Evolutionary conservation across 495 filamentous ascomycete species (phyloP).

Genomic region (Margaritispora aquatica): DNA sequence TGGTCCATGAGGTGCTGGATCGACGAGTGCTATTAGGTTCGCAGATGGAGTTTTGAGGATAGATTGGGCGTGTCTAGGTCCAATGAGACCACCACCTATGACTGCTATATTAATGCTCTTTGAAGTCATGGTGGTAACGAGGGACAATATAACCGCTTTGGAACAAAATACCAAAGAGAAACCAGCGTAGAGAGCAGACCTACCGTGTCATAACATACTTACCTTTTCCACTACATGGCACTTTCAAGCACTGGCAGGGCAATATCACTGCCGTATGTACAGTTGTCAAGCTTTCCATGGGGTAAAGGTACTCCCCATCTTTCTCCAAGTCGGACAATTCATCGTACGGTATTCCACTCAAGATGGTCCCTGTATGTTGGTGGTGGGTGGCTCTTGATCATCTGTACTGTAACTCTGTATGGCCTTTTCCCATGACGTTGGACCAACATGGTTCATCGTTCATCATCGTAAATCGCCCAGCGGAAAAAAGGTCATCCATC

Average conservation of each 20-base stretch:
- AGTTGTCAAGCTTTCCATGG: not conserved
- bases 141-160: too few species aligned
- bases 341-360: not conserved
- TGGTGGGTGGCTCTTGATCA: too few species aligned
- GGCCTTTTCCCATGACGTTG: not conserved
- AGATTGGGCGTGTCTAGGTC: slow-evolving; percentile 48
- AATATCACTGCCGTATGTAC: too few species aligned
- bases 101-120: slow-evolving; percentile 37
- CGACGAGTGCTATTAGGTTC: slow-evolving; percentile 44
- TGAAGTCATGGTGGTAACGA: not conserved
- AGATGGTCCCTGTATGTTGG: not conserved
- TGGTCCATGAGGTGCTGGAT: slow-evolving; percentile 25
- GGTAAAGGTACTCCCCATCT: not conserved
- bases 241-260: too few species aligned
- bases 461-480: not conserved
- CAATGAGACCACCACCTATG: slow-evolving; percentile 47
- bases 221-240: too few species aligned
- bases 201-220: not conserved
- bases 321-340: not conserved
- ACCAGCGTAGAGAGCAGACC: not conserved
- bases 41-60: slow-evolving; percentile 40
- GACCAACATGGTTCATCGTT: too few species aligned
- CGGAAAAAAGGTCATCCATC: not conserved
- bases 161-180: not conserved
- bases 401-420: too few species aligned